Evolutionary conservation across 106 monocot genomes (phyloP), one percentile per base, ranked within the genome.

Genomic region (Triglochin maritima): DNA sequence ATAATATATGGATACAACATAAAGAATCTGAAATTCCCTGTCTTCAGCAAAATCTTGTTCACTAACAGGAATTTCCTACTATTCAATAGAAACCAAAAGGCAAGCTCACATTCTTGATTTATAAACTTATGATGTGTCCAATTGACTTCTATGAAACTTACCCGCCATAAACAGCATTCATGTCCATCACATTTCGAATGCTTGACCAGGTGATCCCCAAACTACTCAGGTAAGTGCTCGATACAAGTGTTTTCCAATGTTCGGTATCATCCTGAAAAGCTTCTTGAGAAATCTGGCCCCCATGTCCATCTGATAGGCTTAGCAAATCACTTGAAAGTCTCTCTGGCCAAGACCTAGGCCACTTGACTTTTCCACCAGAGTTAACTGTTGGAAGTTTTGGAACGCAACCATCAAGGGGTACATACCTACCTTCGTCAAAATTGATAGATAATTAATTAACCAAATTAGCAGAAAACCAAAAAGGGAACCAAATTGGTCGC

Each of bases 131-230:
- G 29, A 29, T 29, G 29, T 29, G 29, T 29, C 29, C 29, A 29
- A 29, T 29, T 29, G 29, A 29, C 29, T 29, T 29, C 29, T 29
- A 73, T 11, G 6, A 9, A 48, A 9, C 80, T 71, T 88, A 98
- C 91, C 88, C 91, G 76, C 96, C 91, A 79, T 78, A 86, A 48
- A 79, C 79, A 78, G 91, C 91, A 82, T 92, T 91, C 88, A 98
- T 82, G 48, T 98, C 91, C 82, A 98, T 91, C 7, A 98, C 91
- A 72, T 98, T 92, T 50, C 86, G 83, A 49, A 92, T 77, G 62
- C 64, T 75, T 15, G 86, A 81, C 91, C 96, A 98, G 63, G 86
- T 81, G 74, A 98, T 80, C 43, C 56, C 72, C 66, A 86, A 70
- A 72, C 78, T 68, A 59, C 66, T 70, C 62, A 76, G 16, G 68